Percentiles rank a stretch among this genome's conserved stretches.
phyloP scores from a whole-genome alignment of 768 basidiomycete species.

The Rhizopogon salebrosus region DNA sequence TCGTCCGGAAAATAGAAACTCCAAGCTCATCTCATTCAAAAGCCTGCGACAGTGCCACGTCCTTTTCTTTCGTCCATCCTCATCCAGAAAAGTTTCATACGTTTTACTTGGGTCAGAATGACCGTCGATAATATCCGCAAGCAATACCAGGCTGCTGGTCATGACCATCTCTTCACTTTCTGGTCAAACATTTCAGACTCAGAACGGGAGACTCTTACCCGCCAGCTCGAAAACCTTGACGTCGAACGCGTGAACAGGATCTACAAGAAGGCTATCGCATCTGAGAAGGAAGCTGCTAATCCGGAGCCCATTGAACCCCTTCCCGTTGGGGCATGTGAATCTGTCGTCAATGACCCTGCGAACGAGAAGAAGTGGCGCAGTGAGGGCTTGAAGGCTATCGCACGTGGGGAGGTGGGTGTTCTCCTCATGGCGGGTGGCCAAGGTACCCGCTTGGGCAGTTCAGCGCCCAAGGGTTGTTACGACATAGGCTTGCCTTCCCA shows the following conservation, averaged over 20 bases:
- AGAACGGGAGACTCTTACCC: conserved; percentile 58
- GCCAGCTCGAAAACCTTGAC: conserved; percentile 77
- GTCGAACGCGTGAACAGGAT: conserved; percentile 90
- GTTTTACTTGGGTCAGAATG: conserved; percentile 36
- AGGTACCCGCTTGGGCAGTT: conserved; percentile 89
- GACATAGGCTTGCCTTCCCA: conserved; percentile 93
- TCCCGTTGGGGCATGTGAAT: conserved; percentile 70
- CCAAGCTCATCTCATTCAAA: neutral
- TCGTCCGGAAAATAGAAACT: conserved; percentile 1
- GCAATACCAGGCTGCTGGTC: conserved; percentile 74
- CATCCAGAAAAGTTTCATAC: neutral
- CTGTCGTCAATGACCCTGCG: conserved; percentile 45
- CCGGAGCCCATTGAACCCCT: conserved; percentile 72
- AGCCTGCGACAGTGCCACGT: neutral
- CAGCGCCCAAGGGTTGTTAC: conserved; percentile 95
- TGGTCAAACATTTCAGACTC: conserved; percentile 64
- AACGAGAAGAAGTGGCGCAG: conserved; percentile 72
- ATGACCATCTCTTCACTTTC: conserved; percentile 87
- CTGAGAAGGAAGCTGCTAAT: conserved; percentile 50
- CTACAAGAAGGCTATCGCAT: conserved; percentile 67
- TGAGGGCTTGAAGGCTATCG: conserved; percentile 76
- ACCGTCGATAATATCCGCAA: conserved; percentile 50
- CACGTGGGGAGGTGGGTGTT: conserved; percentile 83
- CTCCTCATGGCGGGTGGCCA: conserved; percentile 98
- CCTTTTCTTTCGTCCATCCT: neutral